Percentiles rank a stretch among this genome's conserved stretches.
These are phyloP conservation scores for Phylloporus rhodoxanthus DNA, from an alignment of 768 basidiomycete species.

Conservation along the genomic window DNA sequence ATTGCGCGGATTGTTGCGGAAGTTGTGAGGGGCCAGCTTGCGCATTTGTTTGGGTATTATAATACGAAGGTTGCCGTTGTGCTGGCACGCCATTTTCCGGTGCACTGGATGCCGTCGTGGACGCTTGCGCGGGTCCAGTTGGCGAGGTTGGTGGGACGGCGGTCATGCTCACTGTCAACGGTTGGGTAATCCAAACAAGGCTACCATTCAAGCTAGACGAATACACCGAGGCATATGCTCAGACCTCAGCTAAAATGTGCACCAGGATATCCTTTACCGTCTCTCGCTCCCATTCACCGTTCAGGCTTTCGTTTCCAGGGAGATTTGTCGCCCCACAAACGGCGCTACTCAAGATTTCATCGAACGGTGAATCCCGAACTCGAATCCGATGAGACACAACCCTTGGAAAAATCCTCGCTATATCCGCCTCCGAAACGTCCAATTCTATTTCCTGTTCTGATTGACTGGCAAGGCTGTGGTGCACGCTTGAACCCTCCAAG, in stretches of 20 bases:
- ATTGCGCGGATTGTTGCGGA: constrained; percentile 14
- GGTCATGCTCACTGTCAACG: constrained; percentile 26
- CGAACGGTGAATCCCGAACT: constrained; percentile 61
- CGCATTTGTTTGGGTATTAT: constrained; percentile 10
- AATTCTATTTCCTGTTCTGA: constrained; percentile 30
- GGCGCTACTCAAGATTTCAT: constrained; percentile 62
- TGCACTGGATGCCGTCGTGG: constrained; percentile 5
- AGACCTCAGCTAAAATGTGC: constrained; percentile 49
- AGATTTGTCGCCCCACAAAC: constrained; percentile 46
- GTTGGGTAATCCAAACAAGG: constrained; percentile 6
- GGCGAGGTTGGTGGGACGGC: constrained; percentile 39
- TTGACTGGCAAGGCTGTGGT: constrained; percentile 4
- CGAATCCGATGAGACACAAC: constrained; percentile 71
- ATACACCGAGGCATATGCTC: constrained; percentile 1
- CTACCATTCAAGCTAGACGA: neutral
- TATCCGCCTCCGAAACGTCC: constrained; percentile 69
- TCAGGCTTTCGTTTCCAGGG: constrained; percentile 14
- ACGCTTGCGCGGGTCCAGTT: constrained; percentile 32
- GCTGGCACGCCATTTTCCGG: constrained; percentile 7
- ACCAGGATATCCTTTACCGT: constrained; percentile 68
- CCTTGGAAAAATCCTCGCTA: constrained; percentile 67
- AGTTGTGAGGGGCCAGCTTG: constrained; percentile 17
- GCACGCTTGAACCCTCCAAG: constrained; percentile 2
- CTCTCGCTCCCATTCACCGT: constrained; percentile 35
- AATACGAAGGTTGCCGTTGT: constrained; percentile 5